Conservation (phyloP, 495 filamentous ascomycete genomes). For the Lineolata rhizophorae region DNA sequence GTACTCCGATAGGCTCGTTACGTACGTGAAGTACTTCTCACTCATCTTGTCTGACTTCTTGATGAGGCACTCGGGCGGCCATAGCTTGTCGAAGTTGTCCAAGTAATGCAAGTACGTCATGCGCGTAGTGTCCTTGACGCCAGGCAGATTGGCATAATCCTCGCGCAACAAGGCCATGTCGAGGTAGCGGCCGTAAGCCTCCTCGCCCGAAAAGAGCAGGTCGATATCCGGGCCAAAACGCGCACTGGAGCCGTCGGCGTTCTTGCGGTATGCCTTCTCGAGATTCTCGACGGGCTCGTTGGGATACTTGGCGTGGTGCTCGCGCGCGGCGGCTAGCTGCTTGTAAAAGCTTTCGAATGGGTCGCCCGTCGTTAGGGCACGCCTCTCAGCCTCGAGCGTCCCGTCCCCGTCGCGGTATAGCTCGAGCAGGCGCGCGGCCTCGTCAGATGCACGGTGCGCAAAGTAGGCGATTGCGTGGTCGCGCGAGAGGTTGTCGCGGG, state of each 20-base stretch:
- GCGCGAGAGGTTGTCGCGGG: constrained; percentile 23
- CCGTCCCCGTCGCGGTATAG: constrained; percentile 67
- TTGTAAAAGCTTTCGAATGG: constrained; percentile 84
- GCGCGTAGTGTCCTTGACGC: constrained; percentile 36
- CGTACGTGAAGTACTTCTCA: constrained; percentile 77
- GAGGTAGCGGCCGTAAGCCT: constrained; percentile 73
- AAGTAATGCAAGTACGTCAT: constrained; percentile 82
- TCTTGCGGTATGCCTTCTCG: constrained; percentile 72
- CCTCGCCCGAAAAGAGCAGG: constrained; percentile 86
- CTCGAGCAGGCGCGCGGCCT: constrained; percentile 57
- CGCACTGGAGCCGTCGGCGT: constrained; percentile 30
- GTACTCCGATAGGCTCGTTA: constrained; percentile 57
- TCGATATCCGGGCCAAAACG: constrained; percentile 40
- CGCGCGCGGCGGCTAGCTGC: constrained; percentile 56
- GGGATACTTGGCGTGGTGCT: constrained; percentile 75
- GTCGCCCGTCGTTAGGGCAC: constrained; percentile 67
- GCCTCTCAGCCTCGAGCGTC: constrained; percentile 52
- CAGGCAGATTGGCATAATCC: constrained; percentile 70
- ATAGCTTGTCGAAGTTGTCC: constrained; percentile 69
- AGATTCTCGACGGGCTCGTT: constrained; percentile 91
- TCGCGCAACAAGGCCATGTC: constrained; percentile 73
- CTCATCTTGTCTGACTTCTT: constrained; percentile 65
- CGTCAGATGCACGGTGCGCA: constrained; percentile 62
- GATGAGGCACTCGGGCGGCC: constrained; percentile 43
- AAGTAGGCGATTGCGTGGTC: constrained; percentile 87